Evolutionary conservation across 2,329 filamentous ascomycete genomes (phyloP).

Genomic region (Hypoxylon sp.): DNA sequence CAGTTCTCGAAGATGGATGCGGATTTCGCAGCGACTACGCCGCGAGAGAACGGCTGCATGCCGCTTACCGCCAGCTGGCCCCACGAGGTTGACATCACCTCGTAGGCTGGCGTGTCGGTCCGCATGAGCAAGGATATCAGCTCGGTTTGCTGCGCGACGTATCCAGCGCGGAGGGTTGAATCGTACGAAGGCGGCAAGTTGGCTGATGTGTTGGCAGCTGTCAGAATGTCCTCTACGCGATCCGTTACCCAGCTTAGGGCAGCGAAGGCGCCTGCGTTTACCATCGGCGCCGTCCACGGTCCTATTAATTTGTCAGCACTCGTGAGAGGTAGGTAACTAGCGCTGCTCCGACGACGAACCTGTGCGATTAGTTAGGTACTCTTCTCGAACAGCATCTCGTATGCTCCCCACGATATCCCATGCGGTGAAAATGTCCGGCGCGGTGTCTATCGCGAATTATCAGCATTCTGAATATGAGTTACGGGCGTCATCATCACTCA

Average conservation of each 20-base stretch:
- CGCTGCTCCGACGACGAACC: slow-evolving; percentile 30
- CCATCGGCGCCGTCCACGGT: slow-evolving; percentile 48
- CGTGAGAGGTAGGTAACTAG: not conserved
- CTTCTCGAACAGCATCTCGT: slow-evolving; percentile 37
- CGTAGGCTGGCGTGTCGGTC: slow-evolving; percentile 43
- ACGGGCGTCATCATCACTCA: slow-evolving; percentile 24
- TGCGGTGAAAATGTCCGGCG: slow-evolving; percentile 45
- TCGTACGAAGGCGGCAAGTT: slow-evolving; percentile 45
- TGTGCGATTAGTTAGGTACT: slow-evolving; percentile 46
- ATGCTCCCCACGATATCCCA: slow-evolving; percentile 44
- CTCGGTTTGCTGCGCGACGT: slow-evolving; percentile 41
- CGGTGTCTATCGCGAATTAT: slow-evolving; percentile 37
- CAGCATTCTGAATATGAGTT: not conserved
- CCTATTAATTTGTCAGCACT: slow-evolving; percentile 36
- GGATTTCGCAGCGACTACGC: slow-evolving; percentile 55
- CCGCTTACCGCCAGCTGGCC: slow-evolving; percentile 49
- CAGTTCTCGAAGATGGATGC: slow-evolving; percentile 52
- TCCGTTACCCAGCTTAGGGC: slow-evolving; percentile 41
- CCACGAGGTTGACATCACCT: slow-evolving; percentile 51
- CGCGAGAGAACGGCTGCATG: slow-evolving; percentile 59
- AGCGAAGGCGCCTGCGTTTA: slow-evolving; percentile 48
- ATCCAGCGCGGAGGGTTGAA: slow-evolving; percentile 43
- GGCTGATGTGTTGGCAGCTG: slow-evolving; percentile 22
- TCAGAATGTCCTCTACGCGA: slow-evolving; percentile 26
- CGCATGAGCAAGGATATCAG: slow-evolving; percentile 43